A percentile compares a stretch with the other conserved stretches of the same genome.
Conservation (phyloP, 2,329 filamentous ascomycete genomes). For the Diaporthe longicolla region DNA sequence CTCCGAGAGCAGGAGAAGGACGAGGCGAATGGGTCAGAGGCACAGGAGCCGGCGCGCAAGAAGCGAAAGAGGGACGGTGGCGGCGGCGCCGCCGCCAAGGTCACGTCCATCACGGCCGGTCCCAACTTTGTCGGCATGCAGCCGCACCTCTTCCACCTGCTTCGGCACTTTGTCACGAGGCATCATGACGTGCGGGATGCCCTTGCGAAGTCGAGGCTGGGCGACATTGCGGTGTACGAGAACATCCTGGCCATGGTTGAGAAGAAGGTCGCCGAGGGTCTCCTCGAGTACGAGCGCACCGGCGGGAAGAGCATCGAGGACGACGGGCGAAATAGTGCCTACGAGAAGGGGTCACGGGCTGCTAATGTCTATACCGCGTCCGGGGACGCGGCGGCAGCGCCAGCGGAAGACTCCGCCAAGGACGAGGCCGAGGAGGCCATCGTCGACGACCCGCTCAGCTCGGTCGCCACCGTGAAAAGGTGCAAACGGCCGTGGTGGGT, state of each 20-base stretch:
- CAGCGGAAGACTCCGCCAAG: slow-evolving; percentile 30
- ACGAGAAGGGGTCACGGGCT: slow-evolving; percentile 49
- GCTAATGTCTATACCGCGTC: background rate
- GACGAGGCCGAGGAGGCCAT: slow-evolving; percentile 54
- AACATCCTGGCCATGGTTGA: slow-evolving; percentile 83
- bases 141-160: slow-evolving; percentile 91
- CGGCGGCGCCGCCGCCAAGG: slow-evolving; percentile 50
- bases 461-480: slow-evolving; percentile 75
- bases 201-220: slow-evolving; percentile 78
- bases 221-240: slow-evolving; percentile 84
- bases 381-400: background rate
- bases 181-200: slow-evolving; percentile 89
- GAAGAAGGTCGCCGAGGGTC: slow-evolving; percentile 77
- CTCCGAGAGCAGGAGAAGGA: slow-evolving; percentile 53
- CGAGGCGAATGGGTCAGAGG: slow-evolving; percentile 47
- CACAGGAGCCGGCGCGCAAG: slow-evolving; percentile 66
- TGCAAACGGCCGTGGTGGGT: slow-evolving; percentile 92
- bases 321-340: slow-evolving; percentile 40
- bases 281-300: slow-evolving; percentile 75
- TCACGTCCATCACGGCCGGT: slow-evolving; percentile 43
- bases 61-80: slow-evolving; percentile 61
- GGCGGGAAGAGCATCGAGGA: slow-evolving; percentile 62
- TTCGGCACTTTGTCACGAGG: slow-evolving; percentile 83
- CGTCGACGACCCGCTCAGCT: slow-evolving; percentile 68
- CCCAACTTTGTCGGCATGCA: slow-evolving; percentile 86